phyloP scores from a whole-genome alignment of 2,329 filamentous ascomycete species.

The Penicillium sp. region DNA sequence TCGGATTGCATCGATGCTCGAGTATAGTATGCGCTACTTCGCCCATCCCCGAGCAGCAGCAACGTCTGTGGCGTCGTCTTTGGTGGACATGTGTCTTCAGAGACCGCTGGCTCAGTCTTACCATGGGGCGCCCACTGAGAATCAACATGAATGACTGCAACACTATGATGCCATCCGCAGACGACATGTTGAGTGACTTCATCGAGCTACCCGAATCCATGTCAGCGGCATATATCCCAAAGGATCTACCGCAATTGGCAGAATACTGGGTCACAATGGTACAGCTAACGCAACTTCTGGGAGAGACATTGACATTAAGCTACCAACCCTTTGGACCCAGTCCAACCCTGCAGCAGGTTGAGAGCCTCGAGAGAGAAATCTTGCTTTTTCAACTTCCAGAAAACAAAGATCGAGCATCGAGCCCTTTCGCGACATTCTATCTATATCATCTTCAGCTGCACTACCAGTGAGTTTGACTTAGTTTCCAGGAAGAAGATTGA shows the following conservation, averaged over 20 bases:
- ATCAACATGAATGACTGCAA: constrained; percentile 44
- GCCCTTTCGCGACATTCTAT: constrained; percentile 19
- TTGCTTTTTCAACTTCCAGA: constrained; percentile 19
- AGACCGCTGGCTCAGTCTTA: constrained; percentile 45
- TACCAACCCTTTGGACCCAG: constrained; percentile 23
- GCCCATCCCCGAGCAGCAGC: constrained; percentile 23
- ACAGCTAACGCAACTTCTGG: constrained; percentile 28
- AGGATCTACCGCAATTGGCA: constrained; percentile 23
- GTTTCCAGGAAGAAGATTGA: background rate
- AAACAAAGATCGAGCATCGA: constrained; percentile 12
- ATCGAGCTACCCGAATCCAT: constrained; percentile 8
- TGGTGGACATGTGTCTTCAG: constrained; percentile 47
- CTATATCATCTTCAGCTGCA: constrained; percentile 32
- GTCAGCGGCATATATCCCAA: constrained; percentile 19
- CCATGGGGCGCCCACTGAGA: constrained; percentile 43
- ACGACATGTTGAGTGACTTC: constrained; percentile 31
- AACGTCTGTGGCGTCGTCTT: constrained; percentile 40
- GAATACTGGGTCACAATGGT: constrained; percentile 31
- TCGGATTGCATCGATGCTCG: constrained; percentile 45
- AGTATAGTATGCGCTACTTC: constrained; percentile 16
- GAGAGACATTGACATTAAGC: constrained; percentile 26
- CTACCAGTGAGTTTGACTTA: constrained; percentile 25
- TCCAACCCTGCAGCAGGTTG: constrained; percentile 21
- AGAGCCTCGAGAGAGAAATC: constrained; percentile 25
- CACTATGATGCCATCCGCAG: constrained; percentile 29